A percentile compares a stretch with the other conserved stretches of the same genome.
phyloP scores from a whole-genome alignment of 2,329 filamentous ascomycete species.

The Colletotrichum horii region DNA sequence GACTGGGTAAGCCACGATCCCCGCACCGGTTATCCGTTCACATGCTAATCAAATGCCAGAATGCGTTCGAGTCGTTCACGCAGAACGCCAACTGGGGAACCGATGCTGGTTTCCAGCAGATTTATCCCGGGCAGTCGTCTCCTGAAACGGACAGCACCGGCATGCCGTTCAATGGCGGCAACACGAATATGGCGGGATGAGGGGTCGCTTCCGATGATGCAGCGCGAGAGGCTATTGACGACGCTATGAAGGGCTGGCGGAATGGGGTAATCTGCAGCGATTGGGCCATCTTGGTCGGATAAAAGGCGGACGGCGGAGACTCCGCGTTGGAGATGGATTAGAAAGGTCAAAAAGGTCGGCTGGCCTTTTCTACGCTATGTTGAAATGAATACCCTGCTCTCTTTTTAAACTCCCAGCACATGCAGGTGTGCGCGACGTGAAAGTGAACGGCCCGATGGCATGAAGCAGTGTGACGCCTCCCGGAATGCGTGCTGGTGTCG shows the following conservation, averaged over 20 bases:
- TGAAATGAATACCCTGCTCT: conserved; percentile 19
- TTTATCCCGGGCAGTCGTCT: conserved; percentile 25
- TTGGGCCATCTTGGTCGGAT: not conserved
- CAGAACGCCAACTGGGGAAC: conserved; percentile 59
- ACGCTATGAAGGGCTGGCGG: not conserved
- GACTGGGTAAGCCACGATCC: conserved; percentile 57
- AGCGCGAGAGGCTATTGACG: not conserved
- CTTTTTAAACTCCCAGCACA: not conserved
- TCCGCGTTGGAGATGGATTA: not conserved
- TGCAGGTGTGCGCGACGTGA: not conserved
- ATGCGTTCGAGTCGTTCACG: conserved; percentile 62
- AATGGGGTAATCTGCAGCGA: not conserved
- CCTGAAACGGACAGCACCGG: conserved; percentile 11
- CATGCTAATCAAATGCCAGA: conserved; percentile 42
- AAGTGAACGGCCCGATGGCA: not conserved
- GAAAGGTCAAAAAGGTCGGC: not conserved
- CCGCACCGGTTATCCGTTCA: not conserved
- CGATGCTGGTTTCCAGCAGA: conserved; percentile 57
- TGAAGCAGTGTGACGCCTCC: not conserved
- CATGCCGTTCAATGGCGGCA: not conserved
- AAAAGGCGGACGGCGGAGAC: not conserved
- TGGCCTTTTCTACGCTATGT: not conserved
- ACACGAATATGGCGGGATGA: conserved; percentile 12
- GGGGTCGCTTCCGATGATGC: not conserved
- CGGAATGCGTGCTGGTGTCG: not conserved